Base-by-base conservation (phyloP, 306 rosid species). In the Trifolium repens region DNA sequence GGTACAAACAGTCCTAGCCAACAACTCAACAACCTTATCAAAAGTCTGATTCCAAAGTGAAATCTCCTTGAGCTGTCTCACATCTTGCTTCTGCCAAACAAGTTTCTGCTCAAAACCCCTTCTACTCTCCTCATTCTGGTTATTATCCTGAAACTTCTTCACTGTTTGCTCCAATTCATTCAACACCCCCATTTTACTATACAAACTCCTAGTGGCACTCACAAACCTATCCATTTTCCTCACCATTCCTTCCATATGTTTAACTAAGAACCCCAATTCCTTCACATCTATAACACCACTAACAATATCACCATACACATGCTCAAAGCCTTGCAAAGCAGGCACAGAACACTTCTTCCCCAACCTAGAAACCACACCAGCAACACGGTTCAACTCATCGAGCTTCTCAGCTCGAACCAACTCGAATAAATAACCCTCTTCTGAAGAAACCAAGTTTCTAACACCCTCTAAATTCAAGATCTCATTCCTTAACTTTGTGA, bases 241-340 rank as follows among this genome's bases (percentile, higher is more conserved):
- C 84, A 85, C 87, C 97, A 94, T 92, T 26, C 90, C 92, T n/a
- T 94, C 99, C 97, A 94, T 94, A 47, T 90, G 97, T 86, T 89
- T 94, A 42, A 90, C 99, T 67, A 92, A 81, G 80, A 94, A 94
- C 59, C 99, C 96, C 82, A 94, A 80, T 59, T 92, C 97, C 84
- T 76, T 89, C 71, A 92, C 96, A 54, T 88, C 89, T 49, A 94
- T 94, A 16, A 85, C 93, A 70, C 96, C 92, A 78, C 68, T 67
- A 55, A 90, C 84, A 59, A 94, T 85, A 66, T 94, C 99, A 54
- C 87, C 85, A 43, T 89, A 92, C 14, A 94, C 99, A 79, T 94
- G 99, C 84, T 92, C 93, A 76, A 94, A 94, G n/a, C 99, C 99
- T 71, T 85, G 99, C 77, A 94, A 65, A 4, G 97, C 92, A 58